Evolutionary conservation across 2,329 filamentous ascomycete species (phyloP), one percentile per base, ranked within the genome.

Genomic region (Aspergillus pseudoterreus): DNA sequence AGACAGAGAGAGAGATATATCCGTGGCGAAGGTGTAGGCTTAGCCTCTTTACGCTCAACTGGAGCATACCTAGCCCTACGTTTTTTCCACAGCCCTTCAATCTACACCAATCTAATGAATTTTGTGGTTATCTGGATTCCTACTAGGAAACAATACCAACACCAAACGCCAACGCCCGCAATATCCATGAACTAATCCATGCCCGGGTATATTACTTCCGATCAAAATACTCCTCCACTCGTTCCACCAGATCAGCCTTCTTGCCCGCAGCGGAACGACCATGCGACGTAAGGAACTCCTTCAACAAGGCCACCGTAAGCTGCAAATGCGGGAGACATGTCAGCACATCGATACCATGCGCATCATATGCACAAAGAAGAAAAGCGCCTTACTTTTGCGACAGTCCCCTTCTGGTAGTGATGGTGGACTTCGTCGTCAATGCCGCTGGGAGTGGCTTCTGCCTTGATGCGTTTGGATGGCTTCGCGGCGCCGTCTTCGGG

Each of bases 181-280:
- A 38, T 12, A 15, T 38, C 15, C 14, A n/a, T 38, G 35, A 38
- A 38, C 15, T 8, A 38, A 38, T 38, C 14, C 4, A 38, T 38
- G 35, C 14, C 14, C n/a, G 35, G 6, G 30, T n/a, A 27, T 63
- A 9, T 9, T 50, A 72, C 53, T 76, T 77, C 43, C 63, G 60
- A 56, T 79, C 76, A 49, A 78, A 75, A 54, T 68, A 73, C 50
- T 71, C 71, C 54, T 80, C 76, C 30, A 80, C 70, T 35, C 71
- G 67, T 36, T 79, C 76, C n/a, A 80, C 64, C 30, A 80, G 65
- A 51, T 79, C 77, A 5, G 70, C 74, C 56, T 81, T 81, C 58
- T 77, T 79, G 2, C 77, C 76, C 19, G 67, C 62, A 9, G 63
- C 60, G 24, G 70, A 63, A 14, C 78, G 64, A 41, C 73, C 71